Base-by-base conservation (phyloP, 2,329 filamentous ascomycete genomes). In the Didymella keratinophila region DNA sequence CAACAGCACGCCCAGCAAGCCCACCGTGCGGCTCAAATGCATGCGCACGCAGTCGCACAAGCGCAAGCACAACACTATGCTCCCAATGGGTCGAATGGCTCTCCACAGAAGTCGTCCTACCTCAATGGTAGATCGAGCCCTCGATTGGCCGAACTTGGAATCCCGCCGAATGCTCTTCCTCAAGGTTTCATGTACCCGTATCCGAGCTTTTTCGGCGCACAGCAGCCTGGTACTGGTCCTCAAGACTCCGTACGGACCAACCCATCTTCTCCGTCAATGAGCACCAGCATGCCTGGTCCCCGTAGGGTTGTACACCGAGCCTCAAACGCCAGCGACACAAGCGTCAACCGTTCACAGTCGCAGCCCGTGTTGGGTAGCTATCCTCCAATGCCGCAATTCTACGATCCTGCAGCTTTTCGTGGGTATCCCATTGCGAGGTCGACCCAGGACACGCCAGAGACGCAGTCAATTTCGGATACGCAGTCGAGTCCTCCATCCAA, bases 251-350 rank as follows among this genome's bases (percentile, higher is more conserved):
- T 78, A 12, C 74, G 76, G 42, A 81, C 81, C 12, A 81, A 82
- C 58, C 81, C 81, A 11, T 80, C 81, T 1, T 83, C 81, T 18
- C 81, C 81, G 8, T 82, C 80, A 5, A 64, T 82, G 18, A 75
- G 76, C 45, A 72, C 74, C 49, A 78, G 79, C 50, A 70, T 79
- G 30, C 80, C 81, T 16, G 52, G 56, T 39, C 65, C 80, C 36
- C 75, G 79, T 28, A 68, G 80, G 60, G 74, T 75, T 18, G 72
- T 74, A 2, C 80, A 82, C 59, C 76, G 80, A 14, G 71, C 74
- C 11, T 79, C 78, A 4, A 74, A 80, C 46, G 73, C 78, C n/a
- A 80, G 80, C 58, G 78, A 78, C 25, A 72, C 72, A 18, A 75
- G 70, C 46, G 78, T 80, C 9, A 71, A 77, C 43, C 76, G 81